phyloP scores from a whole-genome alignment of 2,329 filamentous ascomycete genomes.

The Colletotrichum cereale region DNA sequence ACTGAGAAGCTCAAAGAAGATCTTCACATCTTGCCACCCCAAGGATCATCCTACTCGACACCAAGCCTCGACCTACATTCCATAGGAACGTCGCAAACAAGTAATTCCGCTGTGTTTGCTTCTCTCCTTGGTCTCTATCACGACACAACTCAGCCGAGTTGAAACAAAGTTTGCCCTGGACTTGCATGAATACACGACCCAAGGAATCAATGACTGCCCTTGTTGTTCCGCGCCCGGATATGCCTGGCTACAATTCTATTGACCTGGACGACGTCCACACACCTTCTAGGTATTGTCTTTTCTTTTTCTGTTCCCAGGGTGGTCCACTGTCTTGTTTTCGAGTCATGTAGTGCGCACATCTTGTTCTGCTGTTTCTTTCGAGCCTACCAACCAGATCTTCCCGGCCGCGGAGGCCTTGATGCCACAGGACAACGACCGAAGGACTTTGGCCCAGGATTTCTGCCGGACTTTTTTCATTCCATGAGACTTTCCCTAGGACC shows the following conservation, averaged over 20 bases:
- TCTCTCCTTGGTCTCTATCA: slow-evolving; percentile 21
- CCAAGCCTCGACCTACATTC: slow-evolving; percentile 24
- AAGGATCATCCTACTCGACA: slow-evolving; percentile 40
- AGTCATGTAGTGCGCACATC: slow-evolving; percentile 46
- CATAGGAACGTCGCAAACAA: slow-evolving; percentile 34
- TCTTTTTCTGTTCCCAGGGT: slow-evolving; percentile 59
- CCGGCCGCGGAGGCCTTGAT: slow-evolving; percentile 30
- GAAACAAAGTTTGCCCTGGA: slow-evolving; percentile 34
- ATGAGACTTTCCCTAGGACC: slow-evolving; percentile 30
- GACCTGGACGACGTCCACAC: slow-evolving; percentile 72
- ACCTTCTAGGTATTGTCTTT: slow-evolving; percentile 73
- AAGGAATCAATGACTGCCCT: slow-evolving; percentile 64
- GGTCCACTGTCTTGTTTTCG: slow-evolving; percentile 52
- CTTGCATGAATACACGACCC: slow-evolving; percentile 46
- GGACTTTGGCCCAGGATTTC: slow-evolving; percentile 12
- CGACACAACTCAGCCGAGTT: slow-evolving; percentile 40
- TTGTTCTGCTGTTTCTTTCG: slow-evolving; percentile 47
- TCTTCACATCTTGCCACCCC: slow-evolving; percentile 39
- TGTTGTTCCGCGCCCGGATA: slow-evolving; percentile 62
- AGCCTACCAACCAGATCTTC: slow-evolving; percentile 34
- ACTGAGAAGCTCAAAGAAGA: slow-evolving; percentile 39
- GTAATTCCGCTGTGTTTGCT: slow-evolving; percentile 21
- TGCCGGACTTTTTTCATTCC: slow-evolving; percentile 10
- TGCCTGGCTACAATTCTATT: slow-evolving; percentile 67
- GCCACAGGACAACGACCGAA: slow-evolving; percentile 36